Evolutionary conservation across 768 basidiomycete genomes (phyloP).

Genomic region (Krasilnikovozyma curviuscula): DNA sequence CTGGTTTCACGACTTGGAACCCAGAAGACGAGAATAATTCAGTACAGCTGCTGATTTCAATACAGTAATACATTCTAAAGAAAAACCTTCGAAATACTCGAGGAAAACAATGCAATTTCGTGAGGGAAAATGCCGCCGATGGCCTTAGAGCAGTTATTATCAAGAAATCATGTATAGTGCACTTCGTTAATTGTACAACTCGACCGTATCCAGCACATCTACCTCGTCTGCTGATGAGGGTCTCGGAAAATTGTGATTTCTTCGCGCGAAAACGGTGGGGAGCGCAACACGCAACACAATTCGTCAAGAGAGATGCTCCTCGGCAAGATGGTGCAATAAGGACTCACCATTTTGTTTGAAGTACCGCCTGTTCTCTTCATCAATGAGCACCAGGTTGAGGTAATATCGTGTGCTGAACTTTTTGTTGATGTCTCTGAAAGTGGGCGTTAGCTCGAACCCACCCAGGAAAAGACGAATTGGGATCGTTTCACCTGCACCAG

Average conservation of each 20-base stretch:
- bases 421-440: slow-evolving; percentile 98
- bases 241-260: slow-evolving; percentile 4
- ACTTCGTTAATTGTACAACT: too few relatives aligned
- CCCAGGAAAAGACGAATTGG: slow-evolving; percentile 94
- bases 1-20: too few relatives aligned
- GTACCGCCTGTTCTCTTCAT: slow-evolving; percentile 78
- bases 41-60: too few relatives aligned
- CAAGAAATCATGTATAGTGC: too few relatives aligned
- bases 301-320: neutral
- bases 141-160: too few relatives aligned
- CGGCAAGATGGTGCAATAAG: neutral
- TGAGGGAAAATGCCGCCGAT: too few relatives aligned
- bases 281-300: neutral
- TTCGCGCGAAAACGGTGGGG: neutral
- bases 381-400: slow-evolving; percentile 87
- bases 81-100: too few relatives aligned
- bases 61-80: too few relatives aligned
- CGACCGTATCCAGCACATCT: too few relatives aligned
- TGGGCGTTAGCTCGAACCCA: slow-evolving; percentile 94
- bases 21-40: too few relatives aligned
- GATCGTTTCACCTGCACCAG: slow-evolving; percentile 71
- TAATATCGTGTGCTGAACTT: slow-evolving; percentile 96
- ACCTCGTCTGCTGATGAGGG: neutral
- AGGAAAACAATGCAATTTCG: too few relatives aligned
- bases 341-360: slow-evolving; percentile 8